phyloP scores from a whole-genome alignment of 2,329 filamentous ascomycete genomes.

The Phaeomoniella chlamydospora region DNA sequence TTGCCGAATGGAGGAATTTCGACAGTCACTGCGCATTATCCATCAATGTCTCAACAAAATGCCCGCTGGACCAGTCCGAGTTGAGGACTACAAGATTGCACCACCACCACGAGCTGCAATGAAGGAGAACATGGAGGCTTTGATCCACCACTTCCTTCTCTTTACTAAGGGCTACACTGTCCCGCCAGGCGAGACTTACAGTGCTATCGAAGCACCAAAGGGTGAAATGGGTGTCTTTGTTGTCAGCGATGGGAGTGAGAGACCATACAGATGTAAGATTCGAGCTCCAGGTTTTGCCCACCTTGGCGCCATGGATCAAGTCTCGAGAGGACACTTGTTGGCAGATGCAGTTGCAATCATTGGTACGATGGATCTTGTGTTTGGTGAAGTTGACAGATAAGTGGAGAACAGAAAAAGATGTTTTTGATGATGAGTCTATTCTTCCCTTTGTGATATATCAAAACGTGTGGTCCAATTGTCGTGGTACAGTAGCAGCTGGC shows the following conservation, averaged over 20 bases:
- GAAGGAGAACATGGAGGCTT: conserved; percentile 99
- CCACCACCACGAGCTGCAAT: conserved; percentile 92
- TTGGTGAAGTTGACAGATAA: conserved; percentile 53
- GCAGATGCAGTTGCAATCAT: conserved; percentile 96
- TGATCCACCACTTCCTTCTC: conserved; percentile 97
- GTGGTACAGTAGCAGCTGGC: no score
- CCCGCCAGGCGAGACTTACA: conserved; percentile 95
- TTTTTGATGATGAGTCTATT: background rate
- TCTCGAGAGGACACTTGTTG: conserved; percentile 80
- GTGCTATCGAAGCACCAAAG: conserved; percentile 97
- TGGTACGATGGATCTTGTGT: conserved; percentile 34
- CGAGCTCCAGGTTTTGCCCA: conserved; percentile 94
- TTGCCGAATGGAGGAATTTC: conserved; percentile 99
- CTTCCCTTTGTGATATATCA: no score
- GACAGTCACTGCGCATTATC: conserved; percentile 94
- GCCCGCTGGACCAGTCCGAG: conserved; percentile 82
- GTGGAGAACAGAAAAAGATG: conserved; percentile 3
- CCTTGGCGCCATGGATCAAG: conserved; percentile 83
- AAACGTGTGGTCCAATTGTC: no score
- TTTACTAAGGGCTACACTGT: conserved; percentile 98
- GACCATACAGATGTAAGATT: conserved; percentile 95
- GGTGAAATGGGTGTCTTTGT: conserved; percentile 98
- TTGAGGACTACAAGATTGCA: conserved; percentile 97
- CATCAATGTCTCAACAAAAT: conserved; percentile 99
- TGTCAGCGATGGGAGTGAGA: conserved; percentile 89